Percentiles rank a stretch among this genome's conserved stretches.
phyloP scores from a whole-genome alignment of 1,284 basidiomycete genomes.

The Bjerkandera adusta region DNA sequence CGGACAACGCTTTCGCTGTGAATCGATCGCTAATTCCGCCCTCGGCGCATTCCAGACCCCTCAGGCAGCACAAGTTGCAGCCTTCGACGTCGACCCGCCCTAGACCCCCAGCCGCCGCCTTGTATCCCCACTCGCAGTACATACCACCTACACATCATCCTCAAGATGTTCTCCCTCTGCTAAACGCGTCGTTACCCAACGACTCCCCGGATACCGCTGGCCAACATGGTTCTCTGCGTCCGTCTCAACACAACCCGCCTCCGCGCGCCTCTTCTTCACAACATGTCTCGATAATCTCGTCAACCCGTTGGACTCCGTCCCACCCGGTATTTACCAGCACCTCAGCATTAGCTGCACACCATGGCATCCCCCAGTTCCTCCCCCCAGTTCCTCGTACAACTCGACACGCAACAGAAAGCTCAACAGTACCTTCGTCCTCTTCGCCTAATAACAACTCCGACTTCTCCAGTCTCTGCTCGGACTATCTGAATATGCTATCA shows the following conservation, averaged over 20 bases:
- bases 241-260: slow-evolving; percentile 33
- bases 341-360: slow-evolving; percentile 63
- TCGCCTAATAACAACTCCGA: slow-evolving; percentile 26
- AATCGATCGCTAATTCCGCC: slow-evolving; percentile 37
- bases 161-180: slow-evolving; percentile 34
- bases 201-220: slow-evolving; percentile 30
- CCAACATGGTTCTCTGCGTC: slow-evolving; percentile 31
- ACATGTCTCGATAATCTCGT: slow-evolving; percentile 45
- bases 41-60: slow-evolving; percentile 40
- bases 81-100: slow-evolving; percentile 27
- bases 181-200: slow-evolving; percentile 34
- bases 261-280: slow-evolving; percentile 37
- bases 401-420: slow-evolving; percentile 39
- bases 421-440: slow-evolving; percentile 25
- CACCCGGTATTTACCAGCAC: slow-evolving; percentile 45
- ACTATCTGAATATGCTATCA: slow-evolving; percentile 48
- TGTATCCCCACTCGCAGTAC: slow-evolving; percentile 33
- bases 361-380: slow-evolving; percentile 70
- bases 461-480: slow-evolving; percentile 38
- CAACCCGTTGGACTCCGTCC: slow-evolving; percentile 36
- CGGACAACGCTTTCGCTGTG: slow-evolving; percentile 26
- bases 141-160: slow-evolving; percentile 25
- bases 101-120: slow-evolving; percentile 35
- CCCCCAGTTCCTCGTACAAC: slow-evolving; percentile 62
- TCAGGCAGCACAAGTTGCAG: slow-evolving; percentile 40